A percentile compares a stretch with the other conserved stretches of the same genome.
Evolutionary conservation across 306 rosid species (phyloP).

Genomic region (Begonia fuchsioides): DNA sequence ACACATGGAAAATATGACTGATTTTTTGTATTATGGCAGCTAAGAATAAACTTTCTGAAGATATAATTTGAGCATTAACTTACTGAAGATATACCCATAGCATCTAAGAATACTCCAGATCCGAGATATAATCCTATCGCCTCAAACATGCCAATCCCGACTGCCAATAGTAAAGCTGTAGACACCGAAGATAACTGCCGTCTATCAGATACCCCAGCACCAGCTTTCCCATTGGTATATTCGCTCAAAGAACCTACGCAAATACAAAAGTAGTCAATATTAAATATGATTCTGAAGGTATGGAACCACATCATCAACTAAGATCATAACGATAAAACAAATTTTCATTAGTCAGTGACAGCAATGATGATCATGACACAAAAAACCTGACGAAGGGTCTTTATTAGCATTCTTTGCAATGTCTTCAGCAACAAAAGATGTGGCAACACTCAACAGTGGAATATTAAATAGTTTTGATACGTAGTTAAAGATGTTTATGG

Average conservation of each 20-base stretch:
- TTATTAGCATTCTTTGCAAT: constrained; percentile 35
- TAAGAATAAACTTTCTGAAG: no score
- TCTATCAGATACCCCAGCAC: constrained; percentile 20
- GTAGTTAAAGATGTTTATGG: constrained; percentile 71
- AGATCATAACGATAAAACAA: neutral
- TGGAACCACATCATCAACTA: neutral
- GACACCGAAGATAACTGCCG: constrained; percentile 79
- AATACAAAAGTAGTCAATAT: constrained; percentile 18
- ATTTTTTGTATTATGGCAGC: neutral
- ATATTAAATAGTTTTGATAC: constrained; percentile 79
- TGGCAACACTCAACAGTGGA: constrained; percentile 85
- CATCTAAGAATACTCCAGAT: constrained; percentile 42
- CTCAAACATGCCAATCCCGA: constrained; percentile 74
- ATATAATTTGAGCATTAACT: constrained; percentile 12
- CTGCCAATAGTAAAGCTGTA: constrained; percentile 77
- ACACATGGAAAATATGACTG: neutral
- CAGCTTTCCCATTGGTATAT: constrained; percentile 28
- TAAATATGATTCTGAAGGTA: constrained; percentile 11
- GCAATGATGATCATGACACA: neutral
- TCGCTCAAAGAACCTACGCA: constrained; percentile 17
- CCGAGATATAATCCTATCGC: constrained; percentile 68
- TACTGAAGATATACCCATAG: constrained; percentile 76
- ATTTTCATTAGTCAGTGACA: neutral
- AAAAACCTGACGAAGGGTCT: constrained; percentile 47
- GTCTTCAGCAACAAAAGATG: constrained; percentile 95